Base-by-base conservation (phyloP, 2,329 filamentous ascomycete genomes). In the Aspergillus aculeatinus region DNA sequence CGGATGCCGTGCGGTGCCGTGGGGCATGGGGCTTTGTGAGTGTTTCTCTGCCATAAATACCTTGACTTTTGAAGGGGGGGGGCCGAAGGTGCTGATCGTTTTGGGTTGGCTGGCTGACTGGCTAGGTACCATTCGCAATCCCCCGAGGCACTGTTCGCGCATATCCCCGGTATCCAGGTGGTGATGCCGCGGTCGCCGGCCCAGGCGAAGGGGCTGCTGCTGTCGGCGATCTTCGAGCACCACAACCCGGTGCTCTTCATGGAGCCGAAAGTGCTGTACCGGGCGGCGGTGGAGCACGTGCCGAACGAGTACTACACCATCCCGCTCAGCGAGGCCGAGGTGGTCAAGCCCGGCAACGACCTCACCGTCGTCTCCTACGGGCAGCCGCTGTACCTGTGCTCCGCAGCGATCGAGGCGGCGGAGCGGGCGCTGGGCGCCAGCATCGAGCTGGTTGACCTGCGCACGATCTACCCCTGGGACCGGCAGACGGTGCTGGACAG, bases 391-490 rank as follows among this genome's bases (percentile, higher is more conserved):
- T 97, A 96, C 75, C 89, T 88, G 47, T 96, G 92, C 74, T 86
- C 87, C 55, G 82, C 85, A 4, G 93, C 93, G 0, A 89, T 96
- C 62, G 83, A 87, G 61, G 87, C 87, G 23, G 89, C 90, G 4
- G 86, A 92, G 73, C 91, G 91, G 64, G 82, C 92, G 50, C 81
- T 90, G 10, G 91, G 89, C 6, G 84, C 93, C 57, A 89, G 85
- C 5, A 84, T 92, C 16, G 93, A 97, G 80, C 80, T 97, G 59
- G 92, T 97, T 61, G 93, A 97, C 72, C 78, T 97, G 59, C 83
- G 92, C 59, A 96, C 93, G 0, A 83, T 97, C 55, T 96, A 96
- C 70, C 93, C 93, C 0, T 97, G 93, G 93, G 93, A 97, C 73
- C 86, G 91, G 69, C 82, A 89, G 72, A 90, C 89, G 0, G 85